These are phyloP conservation scores for Beauveria sp. DNA, from an alignment of 2,329 filamentous ascomycete species.

Conservation along the genomic window DNA sequence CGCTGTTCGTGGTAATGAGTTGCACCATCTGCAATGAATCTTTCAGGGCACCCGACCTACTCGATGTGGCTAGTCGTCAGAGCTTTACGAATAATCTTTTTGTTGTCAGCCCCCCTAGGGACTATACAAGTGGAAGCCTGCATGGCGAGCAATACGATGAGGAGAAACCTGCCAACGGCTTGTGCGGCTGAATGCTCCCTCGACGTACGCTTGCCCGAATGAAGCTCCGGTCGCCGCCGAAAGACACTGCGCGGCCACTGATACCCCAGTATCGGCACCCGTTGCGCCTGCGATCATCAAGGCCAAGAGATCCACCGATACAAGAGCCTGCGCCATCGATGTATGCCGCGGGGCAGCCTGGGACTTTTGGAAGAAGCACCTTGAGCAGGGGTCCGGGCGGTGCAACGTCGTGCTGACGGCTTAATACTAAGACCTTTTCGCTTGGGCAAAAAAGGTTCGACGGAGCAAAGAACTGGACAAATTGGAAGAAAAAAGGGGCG, in stretches of 20 bases:
- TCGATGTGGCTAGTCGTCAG: not conserved
- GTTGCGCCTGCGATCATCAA: not conserved
- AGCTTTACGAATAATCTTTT: not conserved
- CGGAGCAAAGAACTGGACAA: not conserved
- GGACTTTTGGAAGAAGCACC: not conserved
- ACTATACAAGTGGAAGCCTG: not conserved
- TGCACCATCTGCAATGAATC: not conserved
- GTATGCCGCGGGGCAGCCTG: not conserved
- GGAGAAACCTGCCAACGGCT: not conserved
- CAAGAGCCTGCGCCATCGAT: not conserved
- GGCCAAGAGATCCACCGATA: slow-evolving; percentile 6
- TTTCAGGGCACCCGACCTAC: not conserved
- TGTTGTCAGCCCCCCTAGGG: not conserved
- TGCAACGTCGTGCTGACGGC: slow-evolving; percentile 1
- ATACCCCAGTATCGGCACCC: not conserved
- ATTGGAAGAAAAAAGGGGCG: not conserved
- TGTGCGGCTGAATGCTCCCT: slow-evolving; percentile 2
- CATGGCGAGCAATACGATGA: slow-evolving; percentile 9
- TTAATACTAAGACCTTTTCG: not conserved
- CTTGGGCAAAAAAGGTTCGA: not conserved
- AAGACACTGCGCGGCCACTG: not conserved
- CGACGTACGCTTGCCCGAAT: not conserved
- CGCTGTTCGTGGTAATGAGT: not conserved
- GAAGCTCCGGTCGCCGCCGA: slow-evolving; percentile 3
- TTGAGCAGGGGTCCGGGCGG: not conserved